Percentiles rank a stretch among this genome's conserved stretches.
These are phyloP conservation scores for Fusarium austroafricanum DNA, from an alignment of 2,329 filamentous ascomycete genomes.

Conservation along the genomic window DNA sequence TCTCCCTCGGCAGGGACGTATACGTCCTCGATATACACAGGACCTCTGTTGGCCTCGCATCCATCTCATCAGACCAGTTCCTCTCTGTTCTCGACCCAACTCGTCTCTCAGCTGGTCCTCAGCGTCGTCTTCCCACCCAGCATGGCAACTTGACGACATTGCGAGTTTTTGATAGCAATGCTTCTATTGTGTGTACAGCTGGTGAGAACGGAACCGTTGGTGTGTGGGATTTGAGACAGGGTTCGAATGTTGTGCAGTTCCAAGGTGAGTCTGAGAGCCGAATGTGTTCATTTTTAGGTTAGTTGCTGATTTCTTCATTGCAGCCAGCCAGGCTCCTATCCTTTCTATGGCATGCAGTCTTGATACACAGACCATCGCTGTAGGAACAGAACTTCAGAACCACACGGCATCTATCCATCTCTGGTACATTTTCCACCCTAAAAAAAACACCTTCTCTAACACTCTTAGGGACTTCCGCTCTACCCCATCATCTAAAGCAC, in stretches of 20 bases:
- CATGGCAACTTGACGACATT: conserved; percentile 75
- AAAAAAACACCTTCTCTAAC: neutral
- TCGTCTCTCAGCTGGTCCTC: conserved; percentile 63
- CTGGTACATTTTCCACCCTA: conserved; percentile 59
- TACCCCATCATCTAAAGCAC: conserved; percentile 58
- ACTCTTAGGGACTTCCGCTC: conserved; percentile 67
- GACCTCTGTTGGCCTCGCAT: conserved; percentile 64
- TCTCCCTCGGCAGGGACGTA: conserved; percentile 53
- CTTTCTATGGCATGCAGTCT: conserved; percentile 73
- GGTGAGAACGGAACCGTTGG: conserved; percentile 77
- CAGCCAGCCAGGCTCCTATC: conserved; percentile 64
- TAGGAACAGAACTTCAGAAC: conserved; percentile 78
- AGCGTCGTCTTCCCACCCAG: conserved; percentile 60
- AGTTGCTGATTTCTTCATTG: neutral
- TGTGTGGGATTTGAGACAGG: conserved; percentile 72
- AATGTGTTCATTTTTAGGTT: neutral
- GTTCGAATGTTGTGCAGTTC: conserved; percentile 58
- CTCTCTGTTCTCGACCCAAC: conserved; percentile 73
- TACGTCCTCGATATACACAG: conserved; percentile 71
- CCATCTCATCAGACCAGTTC: conserved; percentile 77
- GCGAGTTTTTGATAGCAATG: conserved; percentile 63
- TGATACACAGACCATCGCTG: conserved; percentile 70
- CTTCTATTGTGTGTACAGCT: conserved; percentile 72
- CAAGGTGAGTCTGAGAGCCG: conserved; percentile 54
- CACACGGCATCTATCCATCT: conserved; percentile 70